A percentile compares a stretch with the other conserved stretches of the same genome.
These are phyloP conservation scores for Venturia pyrina DNA, from an alignment of 2,329 filamentous ascomycete species.

Conservation along the genomic window DNA sequence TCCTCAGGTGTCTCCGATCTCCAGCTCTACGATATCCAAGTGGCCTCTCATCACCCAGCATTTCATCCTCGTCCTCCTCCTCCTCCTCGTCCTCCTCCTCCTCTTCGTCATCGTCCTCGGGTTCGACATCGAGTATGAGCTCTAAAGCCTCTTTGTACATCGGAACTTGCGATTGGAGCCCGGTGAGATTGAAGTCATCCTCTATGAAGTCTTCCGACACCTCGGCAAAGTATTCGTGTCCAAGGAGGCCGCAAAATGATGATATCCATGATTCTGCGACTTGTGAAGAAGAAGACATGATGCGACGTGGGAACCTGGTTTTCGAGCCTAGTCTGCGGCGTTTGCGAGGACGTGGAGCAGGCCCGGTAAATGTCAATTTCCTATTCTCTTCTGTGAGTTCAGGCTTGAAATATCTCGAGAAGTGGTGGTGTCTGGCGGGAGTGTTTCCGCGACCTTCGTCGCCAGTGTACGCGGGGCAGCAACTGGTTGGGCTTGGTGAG, in stretches of 20 bases:
- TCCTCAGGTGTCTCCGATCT: conserved; percentile 65
- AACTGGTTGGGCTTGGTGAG: background rate
- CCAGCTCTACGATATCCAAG: conserved; percentile 35
- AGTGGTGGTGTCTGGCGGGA: background rate
- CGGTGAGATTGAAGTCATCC: conserved; percentile 98
- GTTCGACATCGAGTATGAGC: conserved; percentile 98
- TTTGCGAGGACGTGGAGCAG: background rate
- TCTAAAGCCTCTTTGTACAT: conserved; percentile 99
- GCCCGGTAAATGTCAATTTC: background rate
- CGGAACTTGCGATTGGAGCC: conserved; percentile 84
- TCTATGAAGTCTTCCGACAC: conserved; percentile 99
- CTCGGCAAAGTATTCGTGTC: conserved; percentile 98
- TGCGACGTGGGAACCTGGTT: conserved; percentile 12
- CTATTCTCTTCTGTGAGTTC: background rate
- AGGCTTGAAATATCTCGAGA: background rate
- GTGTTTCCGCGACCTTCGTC: conserved; percentile 2
- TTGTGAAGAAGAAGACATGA: conserved; percentile 48
- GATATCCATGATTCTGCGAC: conserved; percentile 90
- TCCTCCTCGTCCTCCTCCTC: conserved; percentile 64
- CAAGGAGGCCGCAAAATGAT: conserved; percentile 88
- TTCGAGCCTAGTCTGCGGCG: background rate
- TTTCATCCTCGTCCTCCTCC: conserved; percentile 45
- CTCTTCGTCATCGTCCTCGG: conserved; percentile 85
- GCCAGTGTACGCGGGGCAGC: background rate
- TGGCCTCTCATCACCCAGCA: conserved; percentile 45